These are phyloP conservation scores for Aspergillus proliferans DNA, from an alignment of 2,329 filamentous ascomycete genomes.

Conservation along the genomic window DNA sequence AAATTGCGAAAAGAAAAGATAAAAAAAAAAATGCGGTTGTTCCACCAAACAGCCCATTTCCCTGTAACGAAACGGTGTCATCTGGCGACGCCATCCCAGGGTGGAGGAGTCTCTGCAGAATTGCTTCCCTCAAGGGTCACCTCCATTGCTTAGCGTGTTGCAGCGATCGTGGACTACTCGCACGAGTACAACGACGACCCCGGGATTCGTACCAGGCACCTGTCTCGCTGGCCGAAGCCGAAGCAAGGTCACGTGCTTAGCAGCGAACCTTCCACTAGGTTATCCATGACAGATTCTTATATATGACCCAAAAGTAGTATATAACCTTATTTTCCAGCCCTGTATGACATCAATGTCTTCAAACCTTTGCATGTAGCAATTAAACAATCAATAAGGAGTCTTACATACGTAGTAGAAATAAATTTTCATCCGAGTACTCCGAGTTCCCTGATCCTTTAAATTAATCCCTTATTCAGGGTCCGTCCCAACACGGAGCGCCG, in stretches of 20 bases:
- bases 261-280: constrained; percentile 34
- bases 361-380: no score
- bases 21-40: constrained; percentile 29
- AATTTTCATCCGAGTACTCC: no score
- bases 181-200: constrained; percentile 50
- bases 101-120: constrained; percentile 52
- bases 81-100: constrained; percentile 51
- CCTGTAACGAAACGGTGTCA: constrained; percentile 42
- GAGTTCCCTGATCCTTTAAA: no score
- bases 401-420: no score
- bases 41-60: constrained; percentile 29
- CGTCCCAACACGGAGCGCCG: no score
- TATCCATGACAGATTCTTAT: constrained; percentile 37
- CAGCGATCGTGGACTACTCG: constrained; percentile 51
- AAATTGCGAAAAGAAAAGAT: not conserved
- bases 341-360: no score
- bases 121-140: constrained; percentile 53
- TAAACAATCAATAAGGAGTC: no score
- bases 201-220: constrained; percentile 52
- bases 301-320: not conserved
- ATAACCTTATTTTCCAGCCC: not conserved
- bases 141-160: constrained; percentile 49
- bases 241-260: constrained; percentile 33
- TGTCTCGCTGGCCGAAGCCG: constrained; percentile 30
- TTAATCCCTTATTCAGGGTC: no score